A percentile compares a stretch with the other conserved stretches of the same genome.
Conservation (phyloP, 2,329 filamentous ascomycete species). For the Aspergillus quadrilineatus region DNA sequence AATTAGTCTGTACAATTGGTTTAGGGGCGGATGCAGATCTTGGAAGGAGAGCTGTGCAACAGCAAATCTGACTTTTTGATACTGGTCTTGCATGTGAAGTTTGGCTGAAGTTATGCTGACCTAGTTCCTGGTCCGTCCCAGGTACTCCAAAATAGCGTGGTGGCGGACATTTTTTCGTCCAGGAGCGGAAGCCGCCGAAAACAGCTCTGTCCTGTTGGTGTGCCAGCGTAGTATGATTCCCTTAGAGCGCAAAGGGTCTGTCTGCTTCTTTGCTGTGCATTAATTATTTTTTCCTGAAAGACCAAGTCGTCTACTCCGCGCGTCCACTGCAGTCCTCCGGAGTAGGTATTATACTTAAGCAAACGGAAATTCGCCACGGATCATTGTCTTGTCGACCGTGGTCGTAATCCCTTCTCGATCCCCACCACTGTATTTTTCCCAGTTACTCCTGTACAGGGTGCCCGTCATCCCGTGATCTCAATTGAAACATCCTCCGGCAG, state of each 20-base stretch:
- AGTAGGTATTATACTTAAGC: background rate
- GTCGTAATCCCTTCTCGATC: conserved; percentile 12
- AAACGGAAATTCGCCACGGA: conserved; percentile 24
- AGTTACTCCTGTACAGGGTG: conserved; percentile 6
- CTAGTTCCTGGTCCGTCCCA: background rate
- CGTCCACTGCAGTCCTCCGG: background rate
- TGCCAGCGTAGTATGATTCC: background rate
- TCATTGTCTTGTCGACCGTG: background rate
- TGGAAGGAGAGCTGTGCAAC: background rate
- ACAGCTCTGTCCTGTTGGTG: background rate
- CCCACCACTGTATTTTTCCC: conserved; percentile 19
- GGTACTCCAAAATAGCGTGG: background rate
- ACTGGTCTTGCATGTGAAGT: background rate
- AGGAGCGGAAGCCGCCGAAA: conserved; percentile 21
- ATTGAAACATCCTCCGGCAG: background rate
- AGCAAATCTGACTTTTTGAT: background rate
- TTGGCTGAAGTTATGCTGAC: background rate
- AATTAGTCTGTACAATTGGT: background rate
- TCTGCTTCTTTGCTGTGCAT: too few species aligned
- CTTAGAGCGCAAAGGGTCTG: too few species aligned
- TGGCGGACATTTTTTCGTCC: conserved; percentile 12
- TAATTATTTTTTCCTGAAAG: background rate
- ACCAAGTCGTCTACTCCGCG: background rate
- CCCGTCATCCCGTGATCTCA: conserved; percentile 10
- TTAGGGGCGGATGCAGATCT: too few species aligned